Conservation (phyloP, 257 asterid genomes). For the Solanum sitiens region DNA sequence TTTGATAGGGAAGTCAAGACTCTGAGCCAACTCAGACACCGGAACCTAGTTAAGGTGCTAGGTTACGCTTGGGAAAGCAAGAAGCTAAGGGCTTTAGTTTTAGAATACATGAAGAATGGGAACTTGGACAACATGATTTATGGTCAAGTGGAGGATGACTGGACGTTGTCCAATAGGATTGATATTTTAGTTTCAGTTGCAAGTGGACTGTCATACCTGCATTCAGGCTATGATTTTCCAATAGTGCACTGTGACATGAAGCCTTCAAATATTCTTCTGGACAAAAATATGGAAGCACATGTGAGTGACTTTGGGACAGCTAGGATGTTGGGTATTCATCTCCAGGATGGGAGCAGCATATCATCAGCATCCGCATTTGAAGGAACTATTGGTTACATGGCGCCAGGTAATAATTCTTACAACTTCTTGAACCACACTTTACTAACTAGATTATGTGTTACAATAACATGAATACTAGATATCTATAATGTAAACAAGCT, state of each 20-base stretch:
- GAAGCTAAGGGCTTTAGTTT: constrained; percentile 48
- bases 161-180: constrained; percentile 35
- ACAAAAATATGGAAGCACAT: constrained; percentile 41
- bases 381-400: constrained; percentile 93
- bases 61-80: constrained; percentile 87
- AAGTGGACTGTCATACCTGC: constrained; percentile 52
- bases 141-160: neutral
- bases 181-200: constrained; percentile 55
- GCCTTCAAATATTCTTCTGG: constrained; percentile 78
- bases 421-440: neutral
- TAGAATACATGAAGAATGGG: constrained; percentile 82
- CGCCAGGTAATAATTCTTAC: constrained; percentile 48
- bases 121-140: constrained; percentile 57
- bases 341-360: constrained; percentile 29
- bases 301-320: constrained; percentile 91
- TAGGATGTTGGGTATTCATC: constrained; percentile 54
- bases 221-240: constrained; percentile 62
- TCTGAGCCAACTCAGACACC: constrained; percentile 52
- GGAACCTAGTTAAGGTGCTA: constrained; percentile 58
- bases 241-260: constrained; percentile 84
- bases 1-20: constrained; percentile 63
- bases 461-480: neutral
- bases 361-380: constrained; percentile 54
- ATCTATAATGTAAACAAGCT: neutral
- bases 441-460: neutral